These are phyloP conservation scores for Fusarium foetens DNA, from an alignment of 2,329 filamentous ascomycete species.

Conservation along the genomic window DNA sequence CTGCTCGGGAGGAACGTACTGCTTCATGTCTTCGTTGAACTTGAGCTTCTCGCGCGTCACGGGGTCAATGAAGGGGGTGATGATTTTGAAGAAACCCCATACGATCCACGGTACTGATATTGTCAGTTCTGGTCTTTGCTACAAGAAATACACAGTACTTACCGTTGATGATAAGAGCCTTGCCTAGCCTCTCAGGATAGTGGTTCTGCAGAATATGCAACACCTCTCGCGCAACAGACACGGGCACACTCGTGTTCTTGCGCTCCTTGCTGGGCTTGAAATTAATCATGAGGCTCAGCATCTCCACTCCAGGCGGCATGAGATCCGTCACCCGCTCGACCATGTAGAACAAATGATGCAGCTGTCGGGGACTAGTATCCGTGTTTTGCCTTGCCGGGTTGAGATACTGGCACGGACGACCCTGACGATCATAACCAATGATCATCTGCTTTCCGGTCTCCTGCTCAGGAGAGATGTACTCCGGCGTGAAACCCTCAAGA, in stretches of 20 bases:
- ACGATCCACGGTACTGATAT: constrained; percentile 85
- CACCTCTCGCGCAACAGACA: constrained; percentile 83
- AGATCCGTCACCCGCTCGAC: constrained; percentile 88
- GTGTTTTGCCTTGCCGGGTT: constrained; percentile 94
- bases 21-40: constrained; percentile 91
- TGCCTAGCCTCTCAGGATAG: constrained; percentile 91
- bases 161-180: constrained; percentile 91
- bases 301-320: constrained; percentile 88
- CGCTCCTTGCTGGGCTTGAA: constrained; percentile 83
- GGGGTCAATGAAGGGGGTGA: constrained; percentile 96
- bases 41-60: constrained; percentile 94
- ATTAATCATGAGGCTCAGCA: constrained; percentile 86
- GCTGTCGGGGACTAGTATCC: constrained; percentile 82
- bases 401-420: constrained; percentile 90
- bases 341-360: constrained; percentile 97
- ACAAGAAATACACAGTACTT: neutral
- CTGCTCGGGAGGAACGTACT: constrained; percentile 84
- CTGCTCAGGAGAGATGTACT: constrained; percentile 93
- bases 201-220: constrained; percentile 92
- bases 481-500: constrained; percentile 78
- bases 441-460: constrained; percentile 96
- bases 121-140: neutral
- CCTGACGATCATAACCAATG: constrained; percentile 85
- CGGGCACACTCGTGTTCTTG: constrained; percentile 76
- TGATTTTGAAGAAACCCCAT: constrained; percentile 93